Percentiles rank a stretch among this genome's conserved stretches.
phyloP scores from a whole-genome alignment of 164 flowering plant species.

The Paratinospora sagittata region DNA sequence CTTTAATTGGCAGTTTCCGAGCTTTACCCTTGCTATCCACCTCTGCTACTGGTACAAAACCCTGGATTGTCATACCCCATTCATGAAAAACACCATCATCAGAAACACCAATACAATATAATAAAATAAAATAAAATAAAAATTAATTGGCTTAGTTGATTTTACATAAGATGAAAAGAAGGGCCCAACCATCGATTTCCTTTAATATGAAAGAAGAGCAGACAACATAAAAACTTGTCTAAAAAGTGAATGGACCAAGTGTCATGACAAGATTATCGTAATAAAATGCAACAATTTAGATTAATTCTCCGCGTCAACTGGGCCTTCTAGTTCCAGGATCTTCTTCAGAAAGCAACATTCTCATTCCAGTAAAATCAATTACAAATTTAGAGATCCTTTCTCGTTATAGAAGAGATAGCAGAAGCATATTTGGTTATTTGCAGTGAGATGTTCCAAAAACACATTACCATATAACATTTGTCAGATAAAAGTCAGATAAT shows the following conservation, averaged over 20 bases:
- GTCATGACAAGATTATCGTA: not conserved
- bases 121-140: too few relatives aligned
- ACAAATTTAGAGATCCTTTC: not conserved
- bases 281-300: not conserved
- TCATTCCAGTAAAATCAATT: not conserved
- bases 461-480: not conserved
- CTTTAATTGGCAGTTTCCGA: constrained; percentile 63
- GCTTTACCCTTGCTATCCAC: constrained; percentile 69
- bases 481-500: not conserved
- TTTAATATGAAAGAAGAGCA: not conserved
- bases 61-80: constrained; percentile 39
- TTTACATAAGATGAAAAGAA: not conserved
- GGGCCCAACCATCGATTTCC: not conserved
- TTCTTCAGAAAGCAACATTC: too few relatives aligned
- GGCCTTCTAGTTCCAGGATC: not conserved
- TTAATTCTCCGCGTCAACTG: not conserved
- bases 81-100: constrained; percentile 8
- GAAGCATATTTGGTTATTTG: not conserved
- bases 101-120: not conserved
- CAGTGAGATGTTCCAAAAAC: not conserved
- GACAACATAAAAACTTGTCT: not conserved
- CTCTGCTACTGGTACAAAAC: constrained; percentile 67
- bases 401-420: not conserved
- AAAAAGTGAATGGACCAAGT: not conserved
- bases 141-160: not conserved